These are phyloP conservation scores for Candida michaelii DNA, from an alignment of 805 yeast species.

Conservation along the genomic window DNA sequence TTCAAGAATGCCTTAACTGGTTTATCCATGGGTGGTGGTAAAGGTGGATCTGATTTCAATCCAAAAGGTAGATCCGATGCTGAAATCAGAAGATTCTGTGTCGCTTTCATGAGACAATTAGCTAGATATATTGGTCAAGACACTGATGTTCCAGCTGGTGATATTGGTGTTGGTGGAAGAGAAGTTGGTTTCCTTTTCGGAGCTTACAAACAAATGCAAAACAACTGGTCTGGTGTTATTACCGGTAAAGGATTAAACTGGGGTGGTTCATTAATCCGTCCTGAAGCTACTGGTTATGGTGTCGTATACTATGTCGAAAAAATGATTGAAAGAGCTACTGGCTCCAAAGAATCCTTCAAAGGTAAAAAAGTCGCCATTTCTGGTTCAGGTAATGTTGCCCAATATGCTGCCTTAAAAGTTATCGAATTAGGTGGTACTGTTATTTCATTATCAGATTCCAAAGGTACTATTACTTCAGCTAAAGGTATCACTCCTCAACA, in stretches of 20 bases:
- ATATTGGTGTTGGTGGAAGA: constrained; percentile 97
- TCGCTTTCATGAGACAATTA: constrained; percentile 92
- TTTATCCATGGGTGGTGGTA: constrained; percentile 98
- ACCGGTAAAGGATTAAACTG: constrained; percentile 97
- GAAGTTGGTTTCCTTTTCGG: constrained; percentile 95
- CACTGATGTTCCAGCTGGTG: constrained; percentile 99
- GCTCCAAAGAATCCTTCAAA: constrained; percentile 83
- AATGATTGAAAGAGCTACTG: constrained; percentile 91
- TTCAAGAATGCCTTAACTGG: constrained; percentile 98
- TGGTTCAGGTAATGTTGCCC: constrained; percentile 99
- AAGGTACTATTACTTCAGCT: constrained; percentile 80
- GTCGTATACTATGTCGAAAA: constrained; percentile 94
- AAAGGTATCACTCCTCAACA: constrained; percentile 84
- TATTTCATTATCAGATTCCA: constrained; percentile 91
- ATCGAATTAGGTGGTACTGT: constrained; percentile 96
- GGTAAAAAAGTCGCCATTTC: constrained; percentile 96
- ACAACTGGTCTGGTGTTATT: constrained; percentile 94
- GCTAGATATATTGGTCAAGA: constrained; percentile 95
- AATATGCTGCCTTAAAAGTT: constrained; percentile 96
- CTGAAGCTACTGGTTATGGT: constrained; percentile 99
- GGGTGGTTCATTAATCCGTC: constrained; percentile 99
- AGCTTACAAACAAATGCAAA: constrained; percentile 89
- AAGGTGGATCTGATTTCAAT: constrained; percentile 98
- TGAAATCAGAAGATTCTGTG: constrained; percentile 97
- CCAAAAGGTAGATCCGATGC: constrained; percentile 91